phyloP scores from a whole-genome alignment of 768 basidiomycete genomes.

The Rhizopogon rudus region DNA sequence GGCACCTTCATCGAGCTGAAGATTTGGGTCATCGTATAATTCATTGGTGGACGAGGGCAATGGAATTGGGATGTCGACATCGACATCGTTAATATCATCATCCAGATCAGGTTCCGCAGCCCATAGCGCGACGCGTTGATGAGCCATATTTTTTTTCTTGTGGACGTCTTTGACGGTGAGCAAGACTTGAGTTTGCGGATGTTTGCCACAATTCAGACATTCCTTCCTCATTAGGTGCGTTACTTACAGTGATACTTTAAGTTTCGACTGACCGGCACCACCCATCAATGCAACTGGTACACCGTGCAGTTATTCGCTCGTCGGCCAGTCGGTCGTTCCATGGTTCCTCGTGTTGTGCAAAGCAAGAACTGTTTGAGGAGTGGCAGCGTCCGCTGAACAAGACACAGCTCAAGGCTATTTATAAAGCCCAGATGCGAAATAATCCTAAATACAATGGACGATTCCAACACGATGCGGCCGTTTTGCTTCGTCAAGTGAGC shows the following conservation, averaged over 20 bases:
- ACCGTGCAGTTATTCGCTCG: neutral
- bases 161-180: slow-evolving; percentile 3
- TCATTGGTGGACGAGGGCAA: slow-evolving; percentile 19
- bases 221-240: neutral
- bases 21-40: slow-evolving; percentile 33
- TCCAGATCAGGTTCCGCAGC: slow-evolving; percentile 77
- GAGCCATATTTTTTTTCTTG: slow-evolving; percentile 32
- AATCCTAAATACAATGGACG: no score
- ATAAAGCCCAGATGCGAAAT: no score
- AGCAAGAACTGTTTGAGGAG: neutral
- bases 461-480: no score
- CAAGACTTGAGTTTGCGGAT: slow-evolving; percentile 1
- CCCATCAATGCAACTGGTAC: neutral
- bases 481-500: no score
- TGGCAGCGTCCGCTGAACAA: no score
- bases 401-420: neutral
- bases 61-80: slow-evolving; percentile 37
- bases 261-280: neutral
- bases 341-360: neutral
- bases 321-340: neutral
- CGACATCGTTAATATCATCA: slow-evolving; percentile 67
- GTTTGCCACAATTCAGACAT: neutral
- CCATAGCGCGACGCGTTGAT: slow-evolving; percentile 70
- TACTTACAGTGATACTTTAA: no score
- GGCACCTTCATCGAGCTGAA: slow-evolving; percentile 68